Conservation (phyloP, 192 early-diverging fungal genomes). For the Kickxella alabastrina region DNA sequence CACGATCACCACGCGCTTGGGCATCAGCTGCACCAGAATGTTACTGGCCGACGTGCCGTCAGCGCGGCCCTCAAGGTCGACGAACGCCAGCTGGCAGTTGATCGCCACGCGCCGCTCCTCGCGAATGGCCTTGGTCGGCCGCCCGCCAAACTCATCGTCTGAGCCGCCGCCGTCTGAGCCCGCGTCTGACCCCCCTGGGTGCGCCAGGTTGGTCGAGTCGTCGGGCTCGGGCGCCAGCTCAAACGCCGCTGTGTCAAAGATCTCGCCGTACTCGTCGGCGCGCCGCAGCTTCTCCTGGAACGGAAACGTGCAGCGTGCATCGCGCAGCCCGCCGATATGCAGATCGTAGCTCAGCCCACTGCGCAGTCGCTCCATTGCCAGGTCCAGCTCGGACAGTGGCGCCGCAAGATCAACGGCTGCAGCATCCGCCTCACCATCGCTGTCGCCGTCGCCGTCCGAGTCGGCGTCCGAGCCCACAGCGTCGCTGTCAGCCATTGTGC, state of each 20-base stretch:
- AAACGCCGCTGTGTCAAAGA: slow-evolving; percentile 63
- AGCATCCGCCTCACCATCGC: slow-evolving; percentile 40
- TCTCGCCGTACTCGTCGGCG: slow-evolving; percentile 92
- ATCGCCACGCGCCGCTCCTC: slow-evolving; percentile 58
- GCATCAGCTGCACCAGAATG: slow-evolving; percentile 60
- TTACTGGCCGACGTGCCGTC: slow-evolving; percentile 83
- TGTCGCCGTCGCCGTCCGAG: slow-evolving; percentile 25
- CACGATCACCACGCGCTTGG: slow-evolving; percentile 63
- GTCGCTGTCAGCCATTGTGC: slow-evolving; percentile 76
- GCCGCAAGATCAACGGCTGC: slow-evolving; percentile 42
- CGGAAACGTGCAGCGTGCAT: slow-evolving; percentile 82
- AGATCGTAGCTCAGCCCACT: slow-evolving; percentile 69
- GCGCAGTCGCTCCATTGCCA: slow-evolving; percentile 50
- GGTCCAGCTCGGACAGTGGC: slow-evolving; percentile 44
- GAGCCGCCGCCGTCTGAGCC: slow-evolving; percentile 14
- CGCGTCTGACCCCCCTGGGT: slow-evolving; percentile 24
- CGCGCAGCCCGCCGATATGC: slow-evolving; percentile 73
- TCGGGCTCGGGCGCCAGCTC: slow-evolving; percentile 41
- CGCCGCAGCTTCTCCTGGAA: slow-evolving; percentile 73
- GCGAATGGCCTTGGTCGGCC: slow-evolving; percentile 77
- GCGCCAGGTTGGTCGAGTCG: slow-evolving; percentile 20
- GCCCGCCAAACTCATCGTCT: slow-evolving; percentile 12
- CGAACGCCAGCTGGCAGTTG: slow-evolving; percentile 72
- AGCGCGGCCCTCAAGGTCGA: slow-evolving; percentile 90
- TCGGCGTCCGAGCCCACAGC: slow-evolving; percentile 52